Base-by-base conservation (phyloP, 345 rosid species). In the Eutrema yunnanense region DNA sequence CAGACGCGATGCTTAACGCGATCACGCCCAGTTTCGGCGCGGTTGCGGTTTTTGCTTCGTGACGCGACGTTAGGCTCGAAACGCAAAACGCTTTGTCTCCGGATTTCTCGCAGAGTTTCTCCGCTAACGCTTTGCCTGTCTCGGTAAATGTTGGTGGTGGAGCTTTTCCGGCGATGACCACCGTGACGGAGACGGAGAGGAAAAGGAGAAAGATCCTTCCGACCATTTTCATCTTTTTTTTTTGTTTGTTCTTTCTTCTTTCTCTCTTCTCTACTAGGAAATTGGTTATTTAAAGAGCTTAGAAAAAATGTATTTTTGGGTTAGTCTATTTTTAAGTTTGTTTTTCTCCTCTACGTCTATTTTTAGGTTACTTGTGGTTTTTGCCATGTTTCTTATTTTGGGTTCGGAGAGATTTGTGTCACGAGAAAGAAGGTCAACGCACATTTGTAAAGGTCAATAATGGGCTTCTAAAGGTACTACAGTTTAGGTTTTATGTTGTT, bases 41-140 rank as follows among this genome's bases (percentile, higher is more conserved):
- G 61, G 79, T 82, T 4, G 89, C 83, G 33, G 66, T 53, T 36
- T 69, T 44, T 72, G 79, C 69, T 3, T 80, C 86, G 0, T 80
- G 84, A 59, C 81, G 73, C 0, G 86, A 78, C 4, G 46, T 55
- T 29, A 90, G 67, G 72, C 84, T 86, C 1, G 86, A 61, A 3
- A 84, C 22, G 78, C 96, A 90, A 6, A 86, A 78, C 2, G 65
- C 72, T 76, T 71, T 79, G 81, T 83, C 67, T 9, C 73, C 81
- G 0, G 82, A 58, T 36, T 56, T 53, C 5, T 62, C 69, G 71
- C 96, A 90, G 8, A 85, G 53, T 46, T 72, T 77, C 52, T 72
- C 80, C 0, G 38, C 73, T 43, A 77, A n/a, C 4, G 77, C 80
- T 71, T 65, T 56, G 65, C 80, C 80, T 59, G 30, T 77, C 43